Evolutionary conservation across 495 filamentous ascomycete species (phyloP).

Genomic region (Bombardia bombarda): DNA sequence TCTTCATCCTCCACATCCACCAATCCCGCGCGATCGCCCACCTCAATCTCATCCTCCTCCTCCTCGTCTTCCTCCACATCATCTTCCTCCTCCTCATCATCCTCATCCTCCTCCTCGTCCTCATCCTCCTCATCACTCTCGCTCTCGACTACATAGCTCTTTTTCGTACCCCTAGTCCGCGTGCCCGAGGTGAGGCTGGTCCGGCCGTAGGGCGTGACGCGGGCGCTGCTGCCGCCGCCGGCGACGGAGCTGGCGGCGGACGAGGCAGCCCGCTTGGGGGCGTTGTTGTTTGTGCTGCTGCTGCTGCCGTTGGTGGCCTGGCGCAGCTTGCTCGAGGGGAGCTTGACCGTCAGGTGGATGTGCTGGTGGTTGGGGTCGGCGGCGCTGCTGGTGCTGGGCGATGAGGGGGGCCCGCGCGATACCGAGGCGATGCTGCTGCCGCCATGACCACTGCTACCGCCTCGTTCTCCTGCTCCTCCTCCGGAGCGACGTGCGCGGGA

Average conservation of each 20-base stretch:
- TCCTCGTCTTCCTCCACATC: conserved; percentile 30
- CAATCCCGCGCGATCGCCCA: conserved; percentile 29
- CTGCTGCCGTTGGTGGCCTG: conserved; percentile 57
- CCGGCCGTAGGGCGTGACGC: no score
- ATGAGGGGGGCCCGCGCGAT: conserved; percentile 47
- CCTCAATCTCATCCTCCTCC: conserved; percentile 29
- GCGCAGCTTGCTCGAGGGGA: conserved; percentile 72
- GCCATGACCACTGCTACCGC: no score
- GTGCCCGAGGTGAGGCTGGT: conserved; percentile 48
- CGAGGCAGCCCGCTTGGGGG: no score
- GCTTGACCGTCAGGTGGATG: conserved; percentile 75
- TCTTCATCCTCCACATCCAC: conserved; percentile 20
- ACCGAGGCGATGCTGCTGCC: conserved; percentile 37
- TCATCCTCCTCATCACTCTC: conserved; percentile 48
- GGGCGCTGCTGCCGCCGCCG: conserved; percentile 16
- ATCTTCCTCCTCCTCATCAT: conserved; percentile 31
- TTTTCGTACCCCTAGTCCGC: conserved; percentile 51
- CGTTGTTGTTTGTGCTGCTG: conserved; percentile 8
- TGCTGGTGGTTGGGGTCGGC: conserved; percentile 51
- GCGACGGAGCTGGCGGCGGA: conserved; percentile 11
- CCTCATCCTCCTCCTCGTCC: conserved; percentile 39
- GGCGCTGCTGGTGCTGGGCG: conserved; percentile 25
- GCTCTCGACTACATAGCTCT: conserved; percentile 59
- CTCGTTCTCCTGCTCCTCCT: no score
- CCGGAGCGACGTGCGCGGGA: conserved; percentile 42